A percentile compares a stretch with the other conserved stretches of the same genome.
Conservation (phyloP, 345 rosid species). For the Cardiospermum halicacabum region DNA sequence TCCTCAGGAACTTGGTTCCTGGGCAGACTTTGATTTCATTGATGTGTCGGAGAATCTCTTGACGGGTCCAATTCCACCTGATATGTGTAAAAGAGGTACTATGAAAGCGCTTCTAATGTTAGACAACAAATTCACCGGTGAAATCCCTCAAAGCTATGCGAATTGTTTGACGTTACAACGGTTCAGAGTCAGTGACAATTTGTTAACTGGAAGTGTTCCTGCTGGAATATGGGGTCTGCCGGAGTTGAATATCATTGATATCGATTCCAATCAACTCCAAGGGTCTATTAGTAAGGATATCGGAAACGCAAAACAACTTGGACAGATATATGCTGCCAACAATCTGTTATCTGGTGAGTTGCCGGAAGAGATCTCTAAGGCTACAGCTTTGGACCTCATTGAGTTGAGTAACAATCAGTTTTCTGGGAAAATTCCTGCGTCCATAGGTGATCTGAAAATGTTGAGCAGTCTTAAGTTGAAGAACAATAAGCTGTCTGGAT, state of each 20-base stretch:
- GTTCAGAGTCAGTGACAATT: constrained; percentile 69
- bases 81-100: constrained; percentile 80
- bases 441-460: constrained; percentile 46
- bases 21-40: constrained; percentile 62
- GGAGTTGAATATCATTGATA: constrained; percentile 49
- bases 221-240: constrained; percentile 87
- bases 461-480: constrained; percentile 59
- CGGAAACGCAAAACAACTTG: constrained; percentile 47
- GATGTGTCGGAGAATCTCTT: constrained; percentile 78
- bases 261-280: constrained; percentile 46
- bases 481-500: constrained; percentile 51
- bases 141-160: constrained; percentile 62
- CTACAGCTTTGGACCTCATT: constrained; percentile 35
- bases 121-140: constrained; percentile 69
- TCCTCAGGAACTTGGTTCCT: constrained; percentile 66
- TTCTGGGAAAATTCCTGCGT: constrained; percentile 53
- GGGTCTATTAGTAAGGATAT: constrained; percentile 60
- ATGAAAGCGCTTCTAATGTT: constrained; percentile 64
- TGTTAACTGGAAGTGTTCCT: constrained; percentile 64
- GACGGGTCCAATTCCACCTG: constrained; percentile 73
- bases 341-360: constrained; percentile 67
- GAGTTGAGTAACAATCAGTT: constrained; percentile 56
- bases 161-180: constrained; percentile 52
- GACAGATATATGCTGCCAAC: constrained; percentile 36
- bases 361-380: constrained; percentile 59